These are phyloP conservation scores for Calonectria ilicicola DNA, from an alignment of 2,329 filamentous ascomycete species.

Conservation along the genomic window DNA sequence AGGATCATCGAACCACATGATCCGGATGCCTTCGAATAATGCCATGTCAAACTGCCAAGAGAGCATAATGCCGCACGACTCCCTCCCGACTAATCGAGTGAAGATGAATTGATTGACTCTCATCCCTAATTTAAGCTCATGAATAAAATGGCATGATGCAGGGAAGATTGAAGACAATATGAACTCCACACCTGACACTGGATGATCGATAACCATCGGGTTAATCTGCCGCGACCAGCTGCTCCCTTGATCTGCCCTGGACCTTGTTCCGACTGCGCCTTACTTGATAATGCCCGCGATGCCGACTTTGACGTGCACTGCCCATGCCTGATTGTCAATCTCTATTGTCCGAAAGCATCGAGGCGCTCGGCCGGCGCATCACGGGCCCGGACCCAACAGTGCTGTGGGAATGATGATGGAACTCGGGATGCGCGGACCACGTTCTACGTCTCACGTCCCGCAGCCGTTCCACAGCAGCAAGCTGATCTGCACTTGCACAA, in stretches of 20 bases:
- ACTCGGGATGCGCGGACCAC: constrained; percentile 1
- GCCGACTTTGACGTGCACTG: neutral
- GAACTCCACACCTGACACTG: constrained; percentile 15
- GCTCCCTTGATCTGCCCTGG: neutral
- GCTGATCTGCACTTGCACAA: constrained; percentile 7
- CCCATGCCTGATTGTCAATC: neutral
- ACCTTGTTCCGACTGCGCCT: neutral
- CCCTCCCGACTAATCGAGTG: constrained; percentile 13
- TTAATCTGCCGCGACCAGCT: neutral
- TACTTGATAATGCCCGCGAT: neutral
- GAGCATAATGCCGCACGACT: constrained; percentile 19
- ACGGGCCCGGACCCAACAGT: neutral
- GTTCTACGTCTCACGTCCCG: neutral
- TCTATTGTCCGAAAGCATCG: neutral
- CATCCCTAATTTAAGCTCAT: constrained; percentile 2
- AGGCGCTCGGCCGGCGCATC: neutral
- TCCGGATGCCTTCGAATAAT: constrained; percentile 5
- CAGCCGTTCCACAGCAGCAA: neutral
- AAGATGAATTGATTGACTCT: constrained; percentile 13
- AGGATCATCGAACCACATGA: constrained; percentile 29
- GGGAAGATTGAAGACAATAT: neutral
- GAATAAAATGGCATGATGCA: neutral
- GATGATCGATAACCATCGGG: neutral
- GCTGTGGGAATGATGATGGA: neutral
- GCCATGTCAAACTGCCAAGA: constrained; percentile 24